Conservation (phyloP, 306 rosid species). For the Vigna reflexopilosa region DNA sequence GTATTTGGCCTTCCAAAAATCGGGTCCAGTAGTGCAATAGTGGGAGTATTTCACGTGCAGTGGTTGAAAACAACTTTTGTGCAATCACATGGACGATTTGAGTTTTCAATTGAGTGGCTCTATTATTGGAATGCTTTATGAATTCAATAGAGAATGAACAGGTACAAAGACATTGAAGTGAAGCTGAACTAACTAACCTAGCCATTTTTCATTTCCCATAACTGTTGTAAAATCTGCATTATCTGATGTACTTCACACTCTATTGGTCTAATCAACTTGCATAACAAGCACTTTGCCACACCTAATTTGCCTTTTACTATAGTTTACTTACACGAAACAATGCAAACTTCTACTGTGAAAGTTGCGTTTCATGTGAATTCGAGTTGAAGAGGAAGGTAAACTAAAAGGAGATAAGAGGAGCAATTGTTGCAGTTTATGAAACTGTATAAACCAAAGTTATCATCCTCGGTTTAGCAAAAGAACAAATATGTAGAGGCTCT, state of each 20-base stretch:
- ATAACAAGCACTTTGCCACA: not conserved
- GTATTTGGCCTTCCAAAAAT: slow-evolving; percentile 10
- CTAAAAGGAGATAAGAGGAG: not conserved
- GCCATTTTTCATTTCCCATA: slow-evolving; percentile 9
- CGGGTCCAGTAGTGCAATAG: slow-evolving; percentile 18
- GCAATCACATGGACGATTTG: slow-evolving; percentile 48
- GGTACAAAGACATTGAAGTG: slow-evolving; percentile 16
- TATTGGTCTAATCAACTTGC: not conserved
- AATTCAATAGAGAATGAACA: slow-evolving; percentile 2
- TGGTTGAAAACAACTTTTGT: slow-evolving; percentile 46
- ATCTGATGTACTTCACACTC: not conserved
- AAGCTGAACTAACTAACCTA: slow-evolving; percentile 13
- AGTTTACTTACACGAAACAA: not conserved
- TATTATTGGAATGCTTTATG: slow-evolving; percentile 43
- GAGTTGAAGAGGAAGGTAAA: not conserved
- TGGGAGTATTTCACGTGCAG: slow-evolving; percentile 44
- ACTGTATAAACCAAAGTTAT: not conserved
- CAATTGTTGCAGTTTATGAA: slow-evolving; percentile 15
- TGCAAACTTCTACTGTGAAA: not conserved
- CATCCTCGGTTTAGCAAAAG: not conserved
- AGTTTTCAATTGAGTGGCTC: slow-evolving; percentile 30
- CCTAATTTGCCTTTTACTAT: not conserved
- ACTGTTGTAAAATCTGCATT: slow-evolving; percentile 5
- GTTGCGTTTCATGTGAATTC: slow-evolving; percentile 4
- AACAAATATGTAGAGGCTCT: slow-evolving; percentile 20